Base-by-base conservation (phyloP, 306 rosid genomes). In the Ziziphus jujuba region DNA sequence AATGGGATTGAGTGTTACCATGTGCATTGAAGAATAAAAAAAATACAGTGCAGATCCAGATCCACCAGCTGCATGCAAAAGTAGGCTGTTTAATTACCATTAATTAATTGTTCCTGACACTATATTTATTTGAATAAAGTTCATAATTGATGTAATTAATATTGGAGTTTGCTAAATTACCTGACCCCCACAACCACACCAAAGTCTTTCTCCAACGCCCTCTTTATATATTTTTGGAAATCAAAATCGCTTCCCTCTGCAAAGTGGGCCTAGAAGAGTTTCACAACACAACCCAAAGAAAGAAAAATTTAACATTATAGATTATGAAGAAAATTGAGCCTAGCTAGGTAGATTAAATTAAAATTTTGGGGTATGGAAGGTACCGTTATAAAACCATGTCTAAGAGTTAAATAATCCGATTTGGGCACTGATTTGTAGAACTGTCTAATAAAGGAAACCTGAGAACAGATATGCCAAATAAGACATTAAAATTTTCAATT, bases 331-430 rank as follows among this genome's bases (percentile, higher is more conserved):
- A 23, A 33, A 2, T 17, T 49, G 28, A 7, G 24, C 47, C 6
- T 11, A n/a, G 16, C 31, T 6, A 36, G n/a, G 25, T 28, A 33
- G 28, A 15, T 13, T 33, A 56, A 56, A 7, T 31, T 33, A 50
- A 7, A n/a, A 5, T 50, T 2, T 40, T 7, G 45, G 21, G 24
- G 15, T 53, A 36, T 21, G 9, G 38, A 34, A 65, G 53, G 24
- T 77, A 87, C 92, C 87, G 25, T 64, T 53, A 87, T 72, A 77
- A 87, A 87, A 71, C 92, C 89, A 47, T 81, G 89, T 56, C 89
- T 77, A 49, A 87, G 92, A 69, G 80, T 81, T 65, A 84, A 61
- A 63, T 87, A 84, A 72, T 87, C 92, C 60, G 63, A 84, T 63
- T 70, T 77, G 65, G 81, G 54, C 19, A 87, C 87, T 23, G 92